These are phyloP conservation scores for Trichophyton verrucosum DNA, from an alignment of 2,329 filamentous ascomycete genomes.

Conservation along the genomic window DNA sequence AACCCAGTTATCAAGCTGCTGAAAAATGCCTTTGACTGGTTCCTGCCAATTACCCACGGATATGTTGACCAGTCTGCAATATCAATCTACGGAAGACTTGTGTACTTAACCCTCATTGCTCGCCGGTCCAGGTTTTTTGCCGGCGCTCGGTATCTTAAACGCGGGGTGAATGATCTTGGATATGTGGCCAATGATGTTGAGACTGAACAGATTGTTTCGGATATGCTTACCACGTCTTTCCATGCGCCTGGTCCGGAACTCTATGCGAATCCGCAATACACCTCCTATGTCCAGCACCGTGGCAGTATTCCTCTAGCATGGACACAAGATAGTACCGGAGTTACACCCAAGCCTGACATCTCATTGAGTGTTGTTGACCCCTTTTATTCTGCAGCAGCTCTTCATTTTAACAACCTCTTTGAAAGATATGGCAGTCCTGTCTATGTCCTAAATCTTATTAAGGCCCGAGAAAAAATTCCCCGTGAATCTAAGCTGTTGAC, in stretches of 20 bases:
- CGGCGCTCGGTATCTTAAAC: constrained; percentile 84
- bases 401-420: constrained; percentile 93
- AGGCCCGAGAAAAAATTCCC: constrained; percentile 74
- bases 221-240: constrained; percentile 87
- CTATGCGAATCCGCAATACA: constrained; percentile 82
- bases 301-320: constrained; percentile 95
- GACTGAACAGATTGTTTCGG: constrained; percentile 94
- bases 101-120: constrained; percentile 89
- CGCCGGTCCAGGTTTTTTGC: constrained; percentile 86
- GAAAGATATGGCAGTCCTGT: constrained; percentile 84
- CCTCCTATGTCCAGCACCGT: constrained; percentile 90
- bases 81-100: constrained; percentile 73
- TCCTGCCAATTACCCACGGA: constrained; percentile 85
- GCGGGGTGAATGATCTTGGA: constrained; percentile 84
- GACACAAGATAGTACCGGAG: constrained; percentile 91
- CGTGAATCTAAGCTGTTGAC: constrained; percentile 81
- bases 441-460: constrained; percentile 84
- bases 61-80: constrained; percentile 86
- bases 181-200: constrained; percentile 98
- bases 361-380: constrained; percentile 91
- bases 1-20: constrained; percentile 58
- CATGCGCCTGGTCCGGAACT: constrained; percentile 77
- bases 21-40: constrained; percentile 86
- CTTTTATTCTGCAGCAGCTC: constrained; percentile 81
- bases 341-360: constrained; percentile 92